Conservation (phyloP, 2,329 filamentous ascomycete species). For the Xylaria multiplex region DNA sequence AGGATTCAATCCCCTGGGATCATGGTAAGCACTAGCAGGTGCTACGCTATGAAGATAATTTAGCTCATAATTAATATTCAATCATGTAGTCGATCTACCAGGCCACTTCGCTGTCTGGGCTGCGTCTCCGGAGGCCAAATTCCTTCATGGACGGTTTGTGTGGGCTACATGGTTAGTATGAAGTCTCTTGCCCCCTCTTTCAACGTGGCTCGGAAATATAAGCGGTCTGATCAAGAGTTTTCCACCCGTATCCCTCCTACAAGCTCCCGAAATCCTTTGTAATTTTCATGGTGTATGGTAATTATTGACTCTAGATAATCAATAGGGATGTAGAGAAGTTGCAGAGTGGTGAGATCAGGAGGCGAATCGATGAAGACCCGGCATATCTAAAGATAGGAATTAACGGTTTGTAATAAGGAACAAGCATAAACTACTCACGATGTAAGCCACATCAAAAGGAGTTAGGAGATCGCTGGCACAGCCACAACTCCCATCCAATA, state of each 20-base stretch:
- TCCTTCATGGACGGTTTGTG: slow-evolving; percentile 52
- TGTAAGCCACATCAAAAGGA: neutral
- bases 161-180: slow-evolving; percentile 49
- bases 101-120: slow-evolving; percentile 53
- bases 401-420: slow-evolving; percentile 25
- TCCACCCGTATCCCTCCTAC: too few species aligned
- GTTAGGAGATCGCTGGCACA: neutral
- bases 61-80: neutral
- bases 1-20: slow-evolving; percentile 43
- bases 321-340: slow-evolving; percentile 51
- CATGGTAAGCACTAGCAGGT: slow-evolving; percentile 40
- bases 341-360: slow-evolving; percentile 40
- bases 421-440: too few species aligned
- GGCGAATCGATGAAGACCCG: slow-evolving; percentile 40
- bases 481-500: neutral
- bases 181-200: too few species aligned
- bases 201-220: too few species aligned
- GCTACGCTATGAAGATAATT: neutral
- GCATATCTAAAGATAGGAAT: slow-evolving; percentile 41
- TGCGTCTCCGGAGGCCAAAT: slow-evolving; percentile 50
- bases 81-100: slow-evolving; percentile 44
- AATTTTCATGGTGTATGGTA: too few species aligned
- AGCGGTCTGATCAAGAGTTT: too few species aligned
- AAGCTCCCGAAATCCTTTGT: too few species aligned
- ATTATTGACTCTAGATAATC: too few species aligned